Base-by-base conservation (phyloP, 2,329 filamentous ascomycete genomes). In the Plectosphaerella sp. region DNA sequence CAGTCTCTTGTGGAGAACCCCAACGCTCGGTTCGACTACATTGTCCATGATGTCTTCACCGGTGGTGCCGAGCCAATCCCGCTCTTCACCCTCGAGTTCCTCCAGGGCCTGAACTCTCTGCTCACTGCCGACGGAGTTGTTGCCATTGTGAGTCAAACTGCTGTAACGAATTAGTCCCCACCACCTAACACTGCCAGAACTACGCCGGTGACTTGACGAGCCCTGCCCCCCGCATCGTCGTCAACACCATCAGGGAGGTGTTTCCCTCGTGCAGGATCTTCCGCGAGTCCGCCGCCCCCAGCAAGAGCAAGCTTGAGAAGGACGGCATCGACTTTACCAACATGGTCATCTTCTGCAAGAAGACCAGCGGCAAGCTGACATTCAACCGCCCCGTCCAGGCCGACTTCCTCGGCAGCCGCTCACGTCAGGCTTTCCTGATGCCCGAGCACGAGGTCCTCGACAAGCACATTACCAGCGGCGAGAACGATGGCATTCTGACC, bases 31-130 rank as follows among this genome's bases (percentile, higher is more conserved):
- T 99, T 88, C 67, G 87, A 97, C 72, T 97, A 96, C 73, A 94
- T 99, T 63, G 80, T 99, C 50, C 94, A 99, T 67, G 94, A 99
- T 61, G 94, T 99, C 22, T 99, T 99, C 67, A 99, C 94, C 1
- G 94, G 94, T 22, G 94, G 94, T 49, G 92, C 91, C 0, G 94
- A 97, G 67, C 94, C 94, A 1, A 83, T 92, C 3, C 77, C 86
- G 8, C 82, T 99, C 8, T 99, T 99, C 70, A 97, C 92, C 0
- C 68, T 85, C 5, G 87, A 94, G 60, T 97, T 99, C 62, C 72
- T 99, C 43, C 70, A 80, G 49, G 83, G 87, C 5, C 75, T 99
- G 2, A 74, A 82, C 58, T 67, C 78, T 5, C 78, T 97, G 7
- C 76, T 99, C 45, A 88, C 84, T 57, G 82, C 86, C 1, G 80